Evolutionary conservation across 257 asterid species (phyloP).

Genomic region (Capsicum chinense): DNA sequence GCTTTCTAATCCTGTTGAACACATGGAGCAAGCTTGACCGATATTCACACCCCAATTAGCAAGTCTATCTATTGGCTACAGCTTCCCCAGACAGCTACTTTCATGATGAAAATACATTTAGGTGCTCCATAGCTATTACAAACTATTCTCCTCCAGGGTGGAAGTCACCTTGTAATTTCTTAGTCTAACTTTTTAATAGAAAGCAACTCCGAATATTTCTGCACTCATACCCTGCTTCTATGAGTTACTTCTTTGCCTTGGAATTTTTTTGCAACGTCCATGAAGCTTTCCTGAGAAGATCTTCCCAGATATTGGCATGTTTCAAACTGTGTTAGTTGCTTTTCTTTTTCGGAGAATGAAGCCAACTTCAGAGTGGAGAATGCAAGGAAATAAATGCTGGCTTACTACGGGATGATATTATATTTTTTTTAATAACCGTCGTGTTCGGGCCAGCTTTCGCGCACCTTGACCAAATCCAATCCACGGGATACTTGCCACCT

Average conservation of each 20-base stretch:
- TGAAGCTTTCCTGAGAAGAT: background rate
- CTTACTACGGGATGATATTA: background rate
- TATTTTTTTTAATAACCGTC: too few species aligned
- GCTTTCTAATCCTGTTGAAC: background rate
- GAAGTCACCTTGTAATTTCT: background rate
- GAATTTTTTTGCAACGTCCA: background rate
- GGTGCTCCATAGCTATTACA: conserved; percentile 3
- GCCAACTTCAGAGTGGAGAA: background rate
- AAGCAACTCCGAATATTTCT: background rate
- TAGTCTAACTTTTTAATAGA: background rate
- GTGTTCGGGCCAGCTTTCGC: too few species aligned
- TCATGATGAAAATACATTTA: conserved; percentile 12
- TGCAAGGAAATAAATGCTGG: background rate
- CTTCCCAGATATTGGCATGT: background rate
- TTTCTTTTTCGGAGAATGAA: background rate
- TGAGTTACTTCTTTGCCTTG: background rate
- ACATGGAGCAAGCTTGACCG: background rate
- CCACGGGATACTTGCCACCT: too few species aligned
- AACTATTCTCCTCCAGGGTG: background rate
- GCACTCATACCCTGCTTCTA: background rate
- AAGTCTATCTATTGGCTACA: background rate
- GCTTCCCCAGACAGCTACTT: background rate
- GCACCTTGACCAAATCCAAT: too few species aligned
- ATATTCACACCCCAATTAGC: background rate
- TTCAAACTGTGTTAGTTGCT: background rate